A percentile compares a stretch with the other conserved stretches of the same genome.
phyloP scores from a whole-genome alignment of 306 rosid species.

The Corylus avellana region DNA sequence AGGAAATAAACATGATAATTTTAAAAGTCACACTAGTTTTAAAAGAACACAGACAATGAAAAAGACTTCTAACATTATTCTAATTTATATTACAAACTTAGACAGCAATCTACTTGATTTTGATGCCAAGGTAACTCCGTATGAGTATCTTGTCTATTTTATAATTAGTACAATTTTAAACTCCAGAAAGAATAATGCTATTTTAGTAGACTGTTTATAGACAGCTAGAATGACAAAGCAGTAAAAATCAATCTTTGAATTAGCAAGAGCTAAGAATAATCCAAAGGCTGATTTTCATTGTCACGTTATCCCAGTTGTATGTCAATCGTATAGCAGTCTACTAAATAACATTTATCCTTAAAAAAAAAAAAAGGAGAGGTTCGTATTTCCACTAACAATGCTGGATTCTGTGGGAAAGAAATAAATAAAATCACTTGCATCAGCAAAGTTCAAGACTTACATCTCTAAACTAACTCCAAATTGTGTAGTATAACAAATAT shows the following conservation, averaged over 20 bases:
- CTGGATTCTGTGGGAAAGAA: background rate
- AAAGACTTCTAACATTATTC: no score
- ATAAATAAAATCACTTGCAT: background rate
- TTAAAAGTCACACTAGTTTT: no score
- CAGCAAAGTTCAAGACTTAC: background rate
- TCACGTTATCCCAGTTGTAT: no score
- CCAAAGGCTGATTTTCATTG: no score
- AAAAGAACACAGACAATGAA: no score
- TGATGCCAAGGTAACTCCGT: background rate
- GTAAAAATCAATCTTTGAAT: no score
- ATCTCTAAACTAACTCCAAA: constrained; percentile 15
- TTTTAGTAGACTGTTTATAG: no score
- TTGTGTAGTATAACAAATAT: constrained; percentile 24
- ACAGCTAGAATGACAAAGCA: no score
- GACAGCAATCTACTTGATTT: background rate
- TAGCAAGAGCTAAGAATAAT: no score
- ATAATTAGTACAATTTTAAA: background rate
- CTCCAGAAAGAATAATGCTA: background rate
- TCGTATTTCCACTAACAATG: background rate
- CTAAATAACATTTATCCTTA: no score
- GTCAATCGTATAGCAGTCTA: no score
- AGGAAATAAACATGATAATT: background rate
- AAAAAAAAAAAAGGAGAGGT: no score
- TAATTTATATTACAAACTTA: background rate
- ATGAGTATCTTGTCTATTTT: background rate